These are phyloP conservation scores for Gautieria morchelliformis DNA, from an alignment of 768 basidiomycete genomes.

Conservation along the genomic window DNA sequence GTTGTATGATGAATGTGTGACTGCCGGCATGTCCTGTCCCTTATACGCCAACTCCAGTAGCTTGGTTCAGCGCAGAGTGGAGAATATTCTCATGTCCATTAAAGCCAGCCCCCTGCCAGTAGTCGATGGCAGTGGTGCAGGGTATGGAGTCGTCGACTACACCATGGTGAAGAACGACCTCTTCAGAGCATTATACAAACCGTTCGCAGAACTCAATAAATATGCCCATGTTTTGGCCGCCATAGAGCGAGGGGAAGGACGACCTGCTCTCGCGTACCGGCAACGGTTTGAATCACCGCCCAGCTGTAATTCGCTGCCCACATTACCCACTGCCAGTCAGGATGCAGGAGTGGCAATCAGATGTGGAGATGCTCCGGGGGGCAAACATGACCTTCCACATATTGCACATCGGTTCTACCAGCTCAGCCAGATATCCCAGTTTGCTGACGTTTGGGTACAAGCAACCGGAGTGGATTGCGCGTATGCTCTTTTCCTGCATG, in stretches of 20 bases:
- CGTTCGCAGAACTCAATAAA: neutral
- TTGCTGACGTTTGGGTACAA: conserved; percentile 14
- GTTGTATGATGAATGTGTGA: conserved; percentile 13
- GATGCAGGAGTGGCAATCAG: conserved; percentile 8
- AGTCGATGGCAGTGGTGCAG: neutral
- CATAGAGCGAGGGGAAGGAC: conserved; percentile 19
- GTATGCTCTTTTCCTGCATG: neutral
- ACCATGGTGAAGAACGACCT: conserved; percentile 13
- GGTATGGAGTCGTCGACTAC: conserved; percentile 11
- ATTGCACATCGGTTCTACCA: neutral
- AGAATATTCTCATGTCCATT: conserved; percentile 2
- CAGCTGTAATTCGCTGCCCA: neutral
- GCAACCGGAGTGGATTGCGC: neutral
- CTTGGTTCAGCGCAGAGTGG: conserved; percentile 11
- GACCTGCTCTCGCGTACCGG: neutral
- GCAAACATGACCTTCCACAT: neutral
- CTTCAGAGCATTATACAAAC: conserved; percentile 17
- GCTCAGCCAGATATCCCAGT: conserved; percentile 8
- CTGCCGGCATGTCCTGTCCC: conserved; percentile 15
- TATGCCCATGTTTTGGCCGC: conserved; percentile 13
- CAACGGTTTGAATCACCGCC: neutral
- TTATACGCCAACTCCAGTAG: conserved; percentile 16
- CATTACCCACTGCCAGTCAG: neutral
- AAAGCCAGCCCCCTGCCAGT: conserved; percentile 9
- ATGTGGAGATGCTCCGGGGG: conserved; percentile 12